Conservation (phyloP, 441 rosid species). For the Arabidopsis lyrata region DNA sequence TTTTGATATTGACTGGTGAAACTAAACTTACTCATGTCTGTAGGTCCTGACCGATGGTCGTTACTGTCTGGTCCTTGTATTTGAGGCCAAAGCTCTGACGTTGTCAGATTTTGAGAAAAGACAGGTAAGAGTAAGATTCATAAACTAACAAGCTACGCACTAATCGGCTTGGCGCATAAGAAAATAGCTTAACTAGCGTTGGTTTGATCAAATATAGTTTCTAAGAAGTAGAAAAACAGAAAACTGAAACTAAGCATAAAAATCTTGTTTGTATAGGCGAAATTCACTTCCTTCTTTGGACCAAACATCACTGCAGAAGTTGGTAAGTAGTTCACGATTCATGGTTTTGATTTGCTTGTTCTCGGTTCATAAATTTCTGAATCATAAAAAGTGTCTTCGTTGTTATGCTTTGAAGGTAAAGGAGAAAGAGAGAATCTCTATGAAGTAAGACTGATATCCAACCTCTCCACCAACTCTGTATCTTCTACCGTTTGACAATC, state of each 20-base stretch:
- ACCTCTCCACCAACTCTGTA: slow-evolving; percentile 50
- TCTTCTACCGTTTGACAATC: slow-evolving; percentile 46
- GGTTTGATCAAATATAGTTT: slow-evolving; percentile 21
- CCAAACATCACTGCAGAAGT: slow-evolving; percentile 86
- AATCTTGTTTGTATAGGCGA: slow-evolving; percentile 59
- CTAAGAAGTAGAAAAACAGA: not conserved
- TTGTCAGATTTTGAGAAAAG: slow-evolving; percentile 84
- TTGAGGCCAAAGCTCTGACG: slow-evolving; percentile 80
- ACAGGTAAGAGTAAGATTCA: slow-evolving; percentile 57
- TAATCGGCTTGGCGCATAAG: not conserved
- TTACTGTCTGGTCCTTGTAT: slow-evolving; percentile 79
- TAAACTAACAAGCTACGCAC: not conserved
- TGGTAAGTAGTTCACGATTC: slow-evolving; percentile 51
- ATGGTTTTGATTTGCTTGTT: not conserved
- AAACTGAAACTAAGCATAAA: slow-evolving; percentile 16
- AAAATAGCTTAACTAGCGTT: not conserved
- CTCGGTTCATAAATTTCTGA: not conserved
- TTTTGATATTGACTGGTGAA: not conserved
- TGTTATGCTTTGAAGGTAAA: slow-evolving; percentile 51
- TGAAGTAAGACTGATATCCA: slow-evolving; percentile 81
- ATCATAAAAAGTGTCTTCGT: not conserved
- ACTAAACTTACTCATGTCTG: slow-evolving; percentile 10
- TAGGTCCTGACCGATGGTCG: slow-evolving; percentile 86
- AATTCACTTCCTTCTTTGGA: slow-evolving; percentile 93
- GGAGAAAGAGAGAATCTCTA: slow-evolving; percentile 67